Evolutionary conservation across 2,329 filamentous ascomycete genomes (phyloP).

Genomic region (Trichophyton equinum): DNA sequence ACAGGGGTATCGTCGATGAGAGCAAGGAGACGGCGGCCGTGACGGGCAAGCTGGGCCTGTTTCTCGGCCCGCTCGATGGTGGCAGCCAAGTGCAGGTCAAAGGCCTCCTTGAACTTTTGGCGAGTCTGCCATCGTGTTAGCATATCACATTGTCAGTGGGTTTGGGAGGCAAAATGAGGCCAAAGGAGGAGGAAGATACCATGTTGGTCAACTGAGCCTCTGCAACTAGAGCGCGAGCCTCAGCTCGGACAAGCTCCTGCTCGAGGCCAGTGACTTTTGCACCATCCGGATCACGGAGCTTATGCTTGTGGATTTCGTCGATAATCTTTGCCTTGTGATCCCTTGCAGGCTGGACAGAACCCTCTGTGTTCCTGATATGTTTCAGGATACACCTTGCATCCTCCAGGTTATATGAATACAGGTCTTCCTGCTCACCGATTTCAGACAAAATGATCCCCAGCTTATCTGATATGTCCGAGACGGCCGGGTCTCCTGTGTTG

Average conservation of each 20-base stretch:
- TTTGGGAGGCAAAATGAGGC: too few relatives aligned
- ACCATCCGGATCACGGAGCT: slow-evolving; percentile 82
- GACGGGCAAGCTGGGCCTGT: slow-evolving; percentile 84
- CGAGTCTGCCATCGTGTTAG: slow-evolving; percentile 52
- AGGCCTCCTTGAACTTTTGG: slow-evolving; percentile 91
- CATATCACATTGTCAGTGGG: background rate
- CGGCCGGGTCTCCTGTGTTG: slow-evolving; percentile 70
- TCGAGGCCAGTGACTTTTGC: slow-evolving; percentile 71
- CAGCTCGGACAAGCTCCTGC: slow-evolving; percentile 89
- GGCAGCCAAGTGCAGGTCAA: slow-evolving; percentile 73
- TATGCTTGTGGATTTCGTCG: slow-evolving; percentile 84
- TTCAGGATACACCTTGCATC: slow-evolving; percentile 74
- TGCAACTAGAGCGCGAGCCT: slow-evolving; percentile 90
- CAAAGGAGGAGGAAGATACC: slow-evolving; percentile 41
- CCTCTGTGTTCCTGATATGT: slow-evolving; percentile 88
- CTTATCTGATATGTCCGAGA: slow-evolving; percentile 91
- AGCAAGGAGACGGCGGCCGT: slow-evolving; percentile 71
- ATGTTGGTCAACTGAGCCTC: slow-evolving; percentile 95
- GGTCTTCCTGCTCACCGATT: slow-evolving; percentile 85
- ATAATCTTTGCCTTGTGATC: slow-evolving; percentile 77
- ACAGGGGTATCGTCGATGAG: slow-evolving; percentile 83
- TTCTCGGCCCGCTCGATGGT: slow-evolving; percentile 95
- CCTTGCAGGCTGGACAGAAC: slow-evolving; percentile 82
- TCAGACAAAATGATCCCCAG: slow-evolving; percentile 83
- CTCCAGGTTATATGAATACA: slow-evolving; percentile 75